Base-by-base conservation (phyloP, 148 eudicot genomes). In the Euryodendron excelsum region DNA sequence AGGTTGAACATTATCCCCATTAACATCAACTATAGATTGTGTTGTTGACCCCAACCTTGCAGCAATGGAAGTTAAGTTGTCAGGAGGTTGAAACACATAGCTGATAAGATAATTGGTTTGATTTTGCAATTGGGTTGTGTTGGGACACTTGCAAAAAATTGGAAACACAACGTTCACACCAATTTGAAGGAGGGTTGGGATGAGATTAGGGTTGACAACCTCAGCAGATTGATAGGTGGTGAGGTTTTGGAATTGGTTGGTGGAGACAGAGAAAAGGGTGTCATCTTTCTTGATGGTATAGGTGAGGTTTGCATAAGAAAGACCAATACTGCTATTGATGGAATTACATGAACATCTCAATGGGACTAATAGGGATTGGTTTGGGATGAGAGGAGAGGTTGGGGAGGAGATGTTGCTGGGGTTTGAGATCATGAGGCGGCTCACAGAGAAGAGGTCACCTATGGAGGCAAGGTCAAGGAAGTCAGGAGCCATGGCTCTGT, bases 111-210 rank as follows among this genome's bases (percentile, higher is more conserved):
- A 87, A 55, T 87, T 90, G 5, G 75, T 67, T 12, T 72, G 72
- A 37, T 83, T 88, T 39, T 48, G 48, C 76, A 82, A 33, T 76
- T 85, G 91, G 76, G 85, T 80, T 12, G 45, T 30, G 62, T 79
- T 78, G 0, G 96, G 96, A 50, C 99, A 95, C 87, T 85, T 85
- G 78, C 99, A 95, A 52, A 95, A 95, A 7, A 95, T 52, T 0
- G 99, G 97, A n/a, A 95, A 90, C 6, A 61, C 17, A 0, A 71
- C 85, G 41, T 84, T 77, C 1, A 52, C 79, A 0, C 97, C 97
- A n/a, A 91, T 63, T 0, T 59, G 0, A 21, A 95, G 85, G 21
- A 87, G 60, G 0, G 81, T 85, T 4, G 92, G 77, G 14, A 86
- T 81, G 28, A 90, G 84, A 0, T 67, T 73, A 0, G 97, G 97